Evolutionary conservation across 2,329 filamentous ascomycete species (phyloP), one percentile per base, ranked within the genome.

Genomic region (Cytospora piceicola): DNA sequence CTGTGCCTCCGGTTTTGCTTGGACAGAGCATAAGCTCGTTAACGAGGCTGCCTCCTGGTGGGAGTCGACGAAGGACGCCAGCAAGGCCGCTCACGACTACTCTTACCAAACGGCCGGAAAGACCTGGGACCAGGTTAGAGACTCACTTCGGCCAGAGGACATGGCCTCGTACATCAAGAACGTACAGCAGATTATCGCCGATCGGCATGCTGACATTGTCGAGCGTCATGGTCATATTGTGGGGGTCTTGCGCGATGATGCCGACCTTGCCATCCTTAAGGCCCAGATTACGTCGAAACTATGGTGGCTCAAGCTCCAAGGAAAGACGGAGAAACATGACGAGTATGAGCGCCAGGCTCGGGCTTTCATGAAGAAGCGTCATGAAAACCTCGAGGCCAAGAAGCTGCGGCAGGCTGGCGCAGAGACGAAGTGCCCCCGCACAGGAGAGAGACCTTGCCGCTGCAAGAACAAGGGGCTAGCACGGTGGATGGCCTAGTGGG

Each of bases 231-330:
- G 34, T 24, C 61, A 55, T 15, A 32, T 39, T n/a, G 67, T 78
- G 2, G 74, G 79, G 58, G 75, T 81, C 9, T 46, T 79, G 20
- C 46, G 46, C 46, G 46, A 79, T 32, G 79, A 81, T 54, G 69
- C 83, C 2, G 75, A 81, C 30, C 73, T 85, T 6, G 75, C 77
- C 0, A 69, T 88, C 12, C 75, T 87, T 32, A 79, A 79, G 49
- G 83, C 85, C 17, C 86, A 87, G 71, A 77, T 89, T 30, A 77
- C 77, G 53, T 85, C 86, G 17, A 85, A 82, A 73, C 77, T 87
- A 36, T 79, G 82, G 76, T 88, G 85, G 84, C 75, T 88, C 58
- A 83, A 80, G 72, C 58, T 85, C 36, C 83, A 80, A 59, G 83
- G 83, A 24, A 82, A 81, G 70, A 73, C 71, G 3, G 77, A 81